Evolutionary conservation across 2,329 filamentous ascomycete genomes (phyloP).

Genomic region (Fusarium sp.): DNA sequence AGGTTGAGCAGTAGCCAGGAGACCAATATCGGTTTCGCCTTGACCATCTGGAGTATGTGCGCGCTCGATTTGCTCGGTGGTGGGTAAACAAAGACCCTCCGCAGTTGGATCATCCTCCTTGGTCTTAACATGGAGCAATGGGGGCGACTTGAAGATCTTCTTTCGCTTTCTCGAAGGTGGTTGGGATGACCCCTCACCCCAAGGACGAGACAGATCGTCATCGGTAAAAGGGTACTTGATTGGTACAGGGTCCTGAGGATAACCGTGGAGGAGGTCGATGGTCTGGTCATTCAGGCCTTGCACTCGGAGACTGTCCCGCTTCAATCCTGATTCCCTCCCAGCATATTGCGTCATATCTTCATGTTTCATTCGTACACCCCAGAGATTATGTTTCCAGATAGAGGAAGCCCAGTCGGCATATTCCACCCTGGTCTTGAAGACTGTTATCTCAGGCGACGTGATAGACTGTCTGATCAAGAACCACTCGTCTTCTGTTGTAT

Average conservation of each 20-base stretch:
- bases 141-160: not conserved
- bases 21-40: slow-evolving; percentile 5
- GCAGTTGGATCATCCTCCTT: too few relatives aligned
- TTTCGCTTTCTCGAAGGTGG: not conserved
- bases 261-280: not conserved
- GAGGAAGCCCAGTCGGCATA: slow-evolving; percentile 31
- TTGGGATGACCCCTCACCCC: not conserved
- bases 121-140: not conserved
- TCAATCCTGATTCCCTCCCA: not conserved
- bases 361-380: slow-evolving; percentile 30
- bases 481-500: slow-evolving; percentile 42
- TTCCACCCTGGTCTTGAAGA: slow-evolving; percentile 10
- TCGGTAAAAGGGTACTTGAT: not conserved
- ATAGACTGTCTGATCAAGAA: slow-evolving; percentile 39
- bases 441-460: slow-evolving; percentile 10
- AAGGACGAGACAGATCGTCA: not conserved
- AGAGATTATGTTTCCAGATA: slow-evolving; percentile 35
- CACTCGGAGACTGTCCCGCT: not conserved
- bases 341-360: not conserved
- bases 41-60: not conserved
- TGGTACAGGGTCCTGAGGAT: not conserved
- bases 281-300: not conserved
- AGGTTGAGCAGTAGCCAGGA: slow-evolving; percentile 13
- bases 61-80: not conserved
- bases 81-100: not conserved